phyloP scores from a whole-genome alignment of 148 eudicot genomes.

The Euryodendron excelsum region DNA sequence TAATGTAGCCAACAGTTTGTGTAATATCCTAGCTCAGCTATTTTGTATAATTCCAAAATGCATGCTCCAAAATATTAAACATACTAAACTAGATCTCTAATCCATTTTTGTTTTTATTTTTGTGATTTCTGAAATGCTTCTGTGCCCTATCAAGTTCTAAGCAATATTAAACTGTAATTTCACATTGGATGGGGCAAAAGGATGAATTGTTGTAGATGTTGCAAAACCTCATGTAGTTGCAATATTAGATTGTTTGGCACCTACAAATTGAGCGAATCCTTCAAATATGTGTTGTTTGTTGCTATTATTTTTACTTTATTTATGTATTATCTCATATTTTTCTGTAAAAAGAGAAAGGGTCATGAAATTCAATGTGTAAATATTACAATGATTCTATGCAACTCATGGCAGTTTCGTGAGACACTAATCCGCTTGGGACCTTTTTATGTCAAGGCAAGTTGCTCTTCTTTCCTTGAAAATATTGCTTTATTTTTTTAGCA shows the following conservation, averaged over 20 bases:
- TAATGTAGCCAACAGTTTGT: too few species aligned
- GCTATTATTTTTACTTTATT: not conserved
- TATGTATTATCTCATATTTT: not conserved
- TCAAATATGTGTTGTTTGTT: not conserved
- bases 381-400: not conserved
- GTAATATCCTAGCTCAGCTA: too few species aligned
- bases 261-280: not conserved
- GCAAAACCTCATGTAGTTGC: not conserved
- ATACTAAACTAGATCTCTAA: not conserved
- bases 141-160: too few species aligned
- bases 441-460: constrained; percentile 84
- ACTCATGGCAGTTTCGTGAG: constrained; percentile 80
- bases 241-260: not conserved
- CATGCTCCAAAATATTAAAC: not conserved
- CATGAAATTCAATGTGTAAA: not conserved
- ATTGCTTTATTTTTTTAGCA: not conserved
- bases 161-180: not conserved
- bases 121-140: not conserved
- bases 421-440: constrained; percentile 89
- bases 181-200: not conserved
- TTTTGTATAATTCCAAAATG: not conserved
- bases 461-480: constrained; percentile 5
- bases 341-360: not conserved
- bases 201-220: not conserved
- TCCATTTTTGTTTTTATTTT: not conserved